phyloP scores from a whole-genome alignment of 805 yeast genomes.

The Starmerella sp. region DNA sequence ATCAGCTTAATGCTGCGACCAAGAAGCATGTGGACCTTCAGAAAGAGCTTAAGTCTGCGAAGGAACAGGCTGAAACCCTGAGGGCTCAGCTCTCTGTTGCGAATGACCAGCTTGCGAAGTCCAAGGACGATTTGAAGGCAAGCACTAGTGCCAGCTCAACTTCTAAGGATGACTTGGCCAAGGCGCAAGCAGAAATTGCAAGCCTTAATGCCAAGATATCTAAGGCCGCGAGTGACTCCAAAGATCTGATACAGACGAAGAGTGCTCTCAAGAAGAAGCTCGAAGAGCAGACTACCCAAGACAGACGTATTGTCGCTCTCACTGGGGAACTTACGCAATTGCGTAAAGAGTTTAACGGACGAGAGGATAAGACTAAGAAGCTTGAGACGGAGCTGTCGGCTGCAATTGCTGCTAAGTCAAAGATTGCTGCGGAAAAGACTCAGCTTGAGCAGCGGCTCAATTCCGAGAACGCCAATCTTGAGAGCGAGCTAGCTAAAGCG shows the following conservation, averaged over 20 bases:
- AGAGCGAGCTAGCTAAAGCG: neutral
- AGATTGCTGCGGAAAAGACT: neutral
- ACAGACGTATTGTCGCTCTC: neutral
- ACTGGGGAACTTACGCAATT: conserved; percentile 2
- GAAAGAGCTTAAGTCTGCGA: neutral
- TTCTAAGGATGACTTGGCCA: conserved; percentile 9
- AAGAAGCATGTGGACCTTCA: neutral
- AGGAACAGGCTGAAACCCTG: neutral
- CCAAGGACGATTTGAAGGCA: neutral
- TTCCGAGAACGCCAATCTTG: neutral
- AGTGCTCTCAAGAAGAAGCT: conserved; percentile 1
- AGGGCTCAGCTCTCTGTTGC: neutral
- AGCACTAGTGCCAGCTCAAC: conserved; percentile 17
- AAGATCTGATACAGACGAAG: conserved; percentile 19
- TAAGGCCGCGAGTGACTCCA: conserved; percentile 22
- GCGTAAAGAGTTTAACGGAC: conserved; percentile 3
- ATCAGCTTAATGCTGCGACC: neutral
- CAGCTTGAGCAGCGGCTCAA: neutral
- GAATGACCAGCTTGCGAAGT: neutral
- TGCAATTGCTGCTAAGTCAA: neutral
- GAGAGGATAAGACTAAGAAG: neutral
- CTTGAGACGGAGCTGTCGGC: conserved; percentile 1
- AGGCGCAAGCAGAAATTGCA: conserved; percentile 26
- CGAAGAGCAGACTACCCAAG: conserved; percentile 5
- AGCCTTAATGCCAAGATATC: conserved; percentile 33